phyloP scores from a whole-genome alignment of 2,329 filamentous ascomycete genomes.

The Aspergillus persii region DNA sequence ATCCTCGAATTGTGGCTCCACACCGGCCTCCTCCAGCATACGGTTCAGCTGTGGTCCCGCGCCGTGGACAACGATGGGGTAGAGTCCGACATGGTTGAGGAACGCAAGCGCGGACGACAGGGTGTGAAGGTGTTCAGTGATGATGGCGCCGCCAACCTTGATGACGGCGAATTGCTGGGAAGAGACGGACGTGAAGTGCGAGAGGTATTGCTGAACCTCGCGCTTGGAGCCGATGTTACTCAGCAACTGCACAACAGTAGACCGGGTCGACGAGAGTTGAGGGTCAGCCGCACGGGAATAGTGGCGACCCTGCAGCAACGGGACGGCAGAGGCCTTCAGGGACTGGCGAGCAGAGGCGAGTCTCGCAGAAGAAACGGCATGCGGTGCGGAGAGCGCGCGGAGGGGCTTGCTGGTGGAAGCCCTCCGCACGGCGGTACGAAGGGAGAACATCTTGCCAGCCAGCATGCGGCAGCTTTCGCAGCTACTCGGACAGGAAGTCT shows the following conservation, averaged over 20 bases:
- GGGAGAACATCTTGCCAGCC: constrained; percentile 43
- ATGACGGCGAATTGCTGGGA: constrained; percentile 98
- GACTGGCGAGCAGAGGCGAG: constrained; percentile 25
- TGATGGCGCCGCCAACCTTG: constrained; percentile 94
- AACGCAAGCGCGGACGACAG: constrained; percentile 86
- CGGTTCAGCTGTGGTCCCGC: constrained; percentile 93
- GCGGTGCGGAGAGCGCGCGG: constrained; percentile 41
- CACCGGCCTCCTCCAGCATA: constrained; percentile 81
- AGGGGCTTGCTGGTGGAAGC: constrained; percentile 41
- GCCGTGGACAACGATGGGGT: constrained; percentile 93
- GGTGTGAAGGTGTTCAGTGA: constrained; percentile 90
- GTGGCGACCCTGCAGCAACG: constrained; percentile 34
- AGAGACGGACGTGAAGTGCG: constrained; percentile 93
- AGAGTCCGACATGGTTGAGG: constrained; percentile 90
- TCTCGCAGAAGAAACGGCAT: constrained; percentile 30
- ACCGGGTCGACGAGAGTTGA: constrained; percentile 63
- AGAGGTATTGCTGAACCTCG: constrained; percentile 95
- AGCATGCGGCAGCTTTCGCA: constrained; percentile 41
- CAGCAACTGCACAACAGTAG: constrained; percentile 83
- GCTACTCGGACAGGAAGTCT: constrained; percentile 18
- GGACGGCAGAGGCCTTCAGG: constrained; percentile 26
- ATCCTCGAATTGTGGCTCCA: constrained; percentile 94
- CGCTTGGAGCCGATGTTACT: constrained; percentile 96
- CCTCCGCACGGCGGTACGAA: constrained; percentile 46
- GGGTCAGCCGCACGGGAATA: constrained; percentile 48